These are phyloP conservation scores for Citrullus colocynthis DNA, from an alignment of 306 rosid species.

Conservation along the genomic window DNA sequence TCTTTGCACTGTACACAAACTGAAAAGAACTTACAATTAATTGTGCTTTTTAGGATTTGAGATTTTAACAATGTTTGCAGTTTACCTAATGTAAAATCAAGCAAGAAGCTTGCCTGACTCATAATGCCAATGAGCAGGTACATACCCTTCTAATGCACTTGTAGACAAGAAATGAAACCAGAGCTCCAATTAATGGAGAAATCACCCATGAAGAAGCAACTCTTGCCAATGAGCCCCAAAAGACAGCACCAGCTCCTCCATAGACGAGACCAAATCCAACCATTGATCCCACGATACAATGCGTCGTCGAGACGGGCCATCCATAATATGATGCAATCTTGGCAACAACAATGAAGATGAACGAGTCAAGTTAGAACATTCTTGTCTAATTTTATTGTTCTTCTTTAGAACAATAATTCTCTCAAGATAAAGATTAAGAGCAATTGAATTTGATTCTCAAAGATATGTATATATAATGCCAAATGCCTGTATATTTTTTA, in stretches of 20 bases:
- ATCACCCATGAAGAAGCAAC: slow-evolving; percentile 86
- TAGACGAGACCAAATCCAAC: slow-evolving; percentile 86
- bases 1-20: slow-evolving; percentile 91
- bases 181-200: slow-evolving; percentile 87
- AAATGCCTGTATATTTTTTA: not conserved
- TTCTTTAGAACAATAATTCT: not conserved
- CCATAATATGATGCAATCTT: slow-evolving; percentile 86
- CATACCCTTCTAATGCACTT: slow-evolving; percentile 90
- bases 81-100: not conserved
- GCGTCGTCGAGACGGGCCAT: slow-evolving; percentile 97
- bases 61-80: not conserved
- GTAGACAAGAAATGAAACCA: slow-evolving; percentile 80
- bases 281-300: slow-evolving; percentile 97
- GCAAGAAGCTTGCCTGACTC: not conserved
- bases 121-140: slow-evolving; percentile 11
- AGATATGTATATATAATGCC: not conserved
- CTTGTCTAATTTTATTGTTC: not conserved
- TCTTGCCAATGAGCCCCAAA: slow-evolving; percentile 90
- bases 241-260: slow-evolving; percentile 88
- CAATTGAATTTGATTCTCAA: not conserved
- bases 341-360: slow-evolving; percentile 15
- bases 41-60: not conserved
- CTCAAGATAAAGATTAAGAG: not conserved
- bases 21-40: slow-evolving; percentile 15
- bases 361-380: not conserved